Evolutionary conservation across 352 stramenopile species (phyloP), one percentile per base, ranked within the genome.

Genomic region (Globisporangium parvum): DNA sequence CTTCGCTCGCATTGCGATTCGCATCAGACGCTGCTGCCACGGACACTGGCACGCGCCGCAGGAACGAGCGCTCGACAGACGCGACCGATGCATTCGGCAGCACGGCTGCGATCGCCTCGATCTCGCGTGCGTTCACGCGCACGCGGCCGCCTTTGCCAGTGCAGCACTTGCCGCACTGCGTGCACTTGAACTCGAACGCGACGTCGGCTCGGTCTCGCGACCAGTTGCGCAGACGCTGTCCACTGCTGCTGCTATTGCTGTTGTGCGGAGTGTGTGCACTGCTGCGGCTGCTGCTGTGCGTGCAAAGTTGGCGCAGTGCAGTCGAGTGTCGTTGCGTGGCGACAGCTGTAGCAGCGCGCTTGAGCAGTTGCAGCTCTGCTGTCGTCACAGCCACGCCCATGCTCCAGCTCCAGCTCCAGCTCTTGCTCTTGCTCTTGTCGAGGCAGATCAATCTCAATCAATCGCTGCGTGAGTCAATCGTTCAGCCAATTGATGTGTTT

Each of bases 121-220:
- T 47, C 62, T 93, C 80, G 15, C 69, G 26, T n/a, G n/a, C n/a
- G n/a, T n/a, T n/a, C n/a, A n/a, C n/a, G n/a, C n/a, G n/a, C n/a
- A n/a, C n/a, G n/a, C 67, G 73, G 26, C 82, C 82, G 42, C 80
- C 78, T 51, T 56, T 72, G 2, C 82, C 82, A 4, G 80, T 91
- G 59, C 82, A 93, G 61, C 82, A 93, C 57, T 88, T 87, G 67
- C 78, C 82, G 55, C 82, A 93, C 10, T 70, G 67, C 28, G 78
- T 91, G 63, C 82, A 93, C 26, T 70, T 72, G 63, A 93, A 93
- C 15, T 66, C 63, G 39, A 91, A 73, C 44, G 49, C 52, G 17
- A 75, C 75, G 20, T 78, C 71, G 11, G 70, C 53, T 0, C 76
- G 53, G 31, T 39, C 54, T 8, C 23, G 20, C 1, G 61, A 65